phyloP scores from a whole-genome alignment of 257 asterid genomes.

The Solanum okadae region DNA sequence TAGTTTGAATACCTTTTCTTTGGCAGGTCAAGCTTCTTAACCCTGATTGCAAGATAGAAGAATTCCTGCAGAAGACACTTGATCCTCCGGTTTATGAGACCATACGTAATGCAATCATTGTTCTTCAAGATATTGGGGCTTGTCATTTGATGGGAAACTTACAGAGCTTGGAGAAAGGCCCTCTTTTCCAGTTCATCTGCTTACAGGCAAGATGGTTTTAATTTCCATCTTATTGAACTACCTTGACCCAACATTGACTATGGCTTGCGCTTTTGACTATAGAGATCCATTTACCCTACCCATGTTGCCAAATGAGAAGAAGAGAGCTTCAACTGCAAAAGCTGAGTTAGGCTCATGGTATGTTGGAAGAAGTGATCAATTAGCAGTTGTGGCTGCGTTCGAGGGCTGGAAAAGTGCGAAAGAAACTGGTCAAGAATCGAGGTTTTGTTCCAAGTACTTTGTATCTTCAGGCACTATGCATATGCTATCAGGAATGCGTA shows the following conservation, averaged over 20 bases:
- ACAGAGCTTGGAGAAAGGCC: constrained; percentile 78
- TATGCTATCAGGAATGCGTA: constrained; percentile 64
- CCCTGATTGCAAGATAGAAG: constrained; percentile 67
- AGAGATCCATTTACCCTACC: constrained; percentile 77
- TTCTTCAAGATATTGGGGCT: constrained; percentile 92
- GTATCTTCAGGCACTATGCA: constrained; percentile 54
- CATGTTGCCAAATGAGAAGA: constrained; percentile 49
- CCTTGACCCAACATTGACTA: constrained; percentile 80
- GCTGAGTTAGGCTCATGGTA: constrained; percentile 57
- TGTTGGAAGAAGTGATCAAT: constrained; percentile 81
- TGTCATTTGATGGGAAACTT: constrained; percentile 63
- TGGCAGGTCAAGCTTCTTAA: constrained; percentile 79
- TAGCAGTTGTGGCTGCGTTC: constrained; percentile 81
- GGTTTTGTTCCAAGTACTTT: constrained; percentile 62
- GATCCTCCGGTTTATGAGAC: constrained; percentile 84
- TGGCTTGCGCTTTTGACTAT: constrained; percentile 78
- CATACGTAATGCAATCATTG: constrained; percentile 56
- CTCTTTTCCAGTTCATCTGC: constrained; percentile 90
- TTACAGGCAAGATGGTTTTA: constrained; percentile 88
- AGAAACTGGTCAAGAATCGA: constrained; percentile 40
- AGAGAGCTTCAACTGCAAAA: constrained; percentile 60
- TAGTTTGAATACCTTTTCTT: background rate
- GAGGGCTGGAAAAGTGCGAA: constrained; percentile 74
- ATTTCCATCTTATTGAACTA: constrained; percentile 67
- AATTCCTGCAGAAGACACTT: constrained; percentile 64